Conservation (phyloP, 2,329 filamentous ascomycete genomes). For the Colletotrichum sp. region DNA sequence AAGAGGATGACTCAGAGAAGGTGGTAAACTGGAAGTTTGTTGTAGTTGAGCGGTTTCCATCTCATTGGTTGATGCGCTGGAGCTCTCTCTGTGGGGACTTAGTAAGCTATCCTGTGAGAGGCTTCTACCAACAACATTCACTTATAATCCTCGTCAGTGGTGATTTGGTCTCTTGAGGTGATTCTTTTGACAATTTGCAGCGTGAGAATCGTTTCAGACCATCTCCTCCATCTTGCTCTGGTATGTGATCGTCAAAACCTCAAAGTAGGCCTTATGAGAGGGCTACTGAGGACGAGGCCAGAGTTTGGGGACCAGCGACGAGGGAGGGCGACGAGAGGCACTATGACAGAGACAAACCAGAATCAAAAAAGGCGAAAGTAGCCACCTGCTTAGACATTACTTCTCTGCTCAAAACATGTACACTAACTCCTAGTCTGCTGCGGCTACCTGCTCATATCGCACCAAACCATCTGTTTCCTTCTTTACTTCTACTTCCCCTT, state of each 20-base stretch:
- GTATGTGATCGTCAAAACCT: neutral
- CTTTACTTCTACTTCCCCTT: too few relatives aligned
- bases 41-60: conserved; percentile 12
- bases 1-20: neutral
- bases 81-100: conserved; percentile 3
- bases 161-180: neutral
- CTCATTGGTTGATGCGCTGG: neutral
- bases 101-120: conserved; percentile 2
- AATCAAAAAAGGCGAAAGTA: neutral
- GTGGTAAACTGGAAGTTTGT: neutral
- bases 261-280: neutral
- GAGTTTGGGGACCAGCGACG: neutral
- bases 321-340: neutral
- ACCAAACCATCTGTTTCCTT: neutral
- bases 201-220: neutral
- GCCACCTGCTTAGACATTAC: neutral
- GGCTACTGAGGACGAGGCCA: neutral
- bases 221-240: neutral
- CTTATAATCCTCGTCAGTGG: neutral
- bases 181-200: neutral
- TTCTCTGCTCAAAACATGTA: neutral
- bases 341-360: neutral
- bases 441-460: neutral
- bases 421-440: neutral
- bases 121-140: neutral